Base-by-base conservation (phyloP, 2,329 filamentous ascomycete species). In the Aureobasidium sp. region DNA sequence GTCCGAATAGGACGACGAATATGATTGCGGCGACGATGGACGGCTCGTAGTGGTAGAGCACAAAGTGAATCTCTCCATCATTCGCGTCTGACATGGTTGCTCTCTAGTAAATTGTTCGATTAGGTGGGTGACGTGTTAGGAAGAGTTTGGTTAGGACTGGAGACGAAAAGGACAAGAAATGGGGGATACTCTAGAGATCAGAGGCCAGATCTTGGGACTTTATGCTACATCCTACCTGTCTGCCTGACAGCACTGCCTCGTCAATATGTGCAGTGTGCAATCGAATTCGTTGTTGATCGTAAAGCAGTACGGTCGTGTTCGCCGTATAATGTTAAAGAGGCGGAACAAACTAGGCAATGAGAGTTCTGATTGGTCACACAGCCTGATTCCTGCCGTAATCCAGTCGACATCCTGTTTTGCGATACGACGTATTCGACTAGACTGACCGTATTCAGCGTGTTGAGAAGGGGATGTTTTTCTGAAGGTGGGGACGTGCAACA, bases 21-120 rank as follows among this genome's bases (percentile, higher is more conserved):
- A 54, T 41, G 35, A 37, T 21, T n/a, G 53, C 53, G n/a, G 40
- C 51, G 29, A n/a, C 32, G 32, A 53, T 27, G 2, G 51, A 45
- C 3, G 51, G 51, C 7, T 32, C 47, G 40, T 53, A 53, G 25
- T 39, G 51, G n/a, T 53, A 53, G n/a, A 45, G 19, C 3, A 45
- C 51, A 6, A 45, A 53, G 14, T 37, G 30, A 25, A 51, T 40
- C 14, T 37, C 37, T 25, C 37, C 48, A 7, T 19, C 17, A 16
- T 49, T 14, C n/a, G 45, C 29, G 17, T 30, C 24, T 8, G 45
- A 49, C 45, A 49, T 19, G 21, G 4, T 14, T 10, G 8, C 16
- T 27, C 29, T 12, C 24, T 7, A 19, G 41, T 32, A 44, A 17
- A 14, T 14, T 6, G 35, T 2, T 4, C 2, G 16, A 25, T 10